phyloP scores from a whole-genome alignment of 2,329 filamentous ascomycete genomes.

The Allantophomopsis cytisporea region DNA sequence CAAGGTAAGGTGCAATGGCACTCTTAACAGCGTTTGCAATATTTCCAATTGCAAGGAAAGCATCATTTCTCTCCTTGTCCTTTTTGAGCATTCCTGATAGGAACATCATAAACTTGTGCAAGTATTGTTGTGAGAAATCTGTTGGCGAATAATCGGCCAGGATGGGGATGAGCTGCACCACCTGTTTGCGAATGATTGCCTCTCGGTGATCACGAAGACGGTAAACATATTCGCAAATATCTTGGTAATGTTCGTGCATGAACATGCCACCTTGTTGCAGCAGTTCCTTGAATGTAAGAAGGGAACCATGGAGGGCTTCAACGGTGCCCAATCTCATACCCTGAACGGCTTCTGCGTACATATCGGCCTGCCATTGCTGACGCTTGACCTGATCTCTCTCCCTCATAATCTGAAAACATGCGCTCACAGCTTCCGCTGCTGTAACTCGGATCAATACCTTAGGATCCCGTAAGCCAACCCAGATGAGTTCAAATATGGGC shows the following conservation, averaged over 20 bases:
- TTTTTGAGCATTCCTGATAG: slow-evolving; percentile 88
- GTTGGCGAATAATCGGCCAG: slow-evolving; percentile 84
- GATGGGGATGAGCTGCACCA: slow-evolving; percentile 83
- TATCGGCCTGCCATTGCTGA: slow-evolving; percentile 76
- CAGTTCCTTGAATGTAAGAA: slow-evolving; percentile 84
- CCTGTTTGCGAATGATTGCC: slow-evolving; percentile 72
- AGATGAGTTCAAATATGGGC: slow-evolving; percentile 92
- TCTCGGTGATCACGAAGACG: slow-evolving; percentile 91
- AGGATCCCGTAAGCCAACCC: slow-evolving; percentile 82
- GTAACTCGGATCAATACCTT: slow-evolving; percentile 87
- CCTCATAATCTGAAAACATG: slow-evolving; percentile 91
- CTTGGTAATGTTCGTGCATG: slow-evolving; percentile 89
- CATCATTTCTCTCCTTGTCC: slow-evolving; percentile 85
- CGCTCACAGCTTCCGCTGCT: slow-evolving; percentile 83
- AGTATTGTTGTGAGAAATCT: slow-evolving; percentile 75
- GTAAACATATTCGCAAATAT: slow-evolving; percentile 85
- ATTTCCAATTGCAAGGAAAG: slow-evolving; percentile 90
- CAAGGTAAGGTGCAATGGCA: slow-evolving; percentile 86
- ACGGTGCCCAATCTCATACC: slow-evolving; percentile 71
- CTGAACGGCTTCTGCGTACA: slow-evolving; percentile 72
- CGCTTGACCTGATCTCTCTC: slow-evolving; percentile 84
- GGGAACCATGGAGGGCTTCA: slow-evolving; percentile 85
- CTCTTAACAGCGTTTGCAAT: slow-evolving; percentile 94
- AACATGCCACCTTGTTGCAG: slow-evolving; percentile 96
- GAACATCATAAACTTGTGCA: slow-evolving; percentile 96